phyloP scores from a whole-genome alignment of 1,284 basidiomycete species.

The Abortiporus biennis region DNA sequence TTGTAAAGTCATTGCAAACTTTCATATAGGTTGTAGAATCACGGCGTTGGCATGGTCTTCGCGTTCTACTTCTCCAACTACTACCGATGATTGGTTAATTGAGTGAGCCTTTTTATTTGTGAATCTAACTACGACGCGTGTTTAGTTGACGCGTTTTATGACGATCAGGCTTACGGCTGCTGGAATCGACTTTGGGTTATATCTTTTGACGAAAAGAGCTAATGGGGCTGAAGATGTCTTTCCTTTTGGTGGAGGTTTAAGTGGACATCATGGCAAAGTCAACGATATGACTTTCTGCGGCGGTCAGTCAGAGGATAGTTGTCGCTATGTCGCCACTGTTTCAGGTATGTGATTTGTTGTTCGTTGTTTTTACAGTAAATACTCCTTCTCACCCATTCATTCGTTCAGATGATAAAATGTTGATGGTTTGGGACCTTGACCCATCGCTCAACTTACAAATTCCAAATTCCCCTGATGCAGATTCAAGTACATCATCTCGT shows the following conservation, averaged over 20 bases:
- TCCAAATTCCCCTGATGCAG: conserved; percentile 22
- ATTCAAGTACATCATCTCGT: conserved; percentile 22
- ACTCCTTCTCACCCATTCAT: conserved; percentile 1
- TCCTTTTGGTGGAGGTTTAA: conserved; percentile 69
- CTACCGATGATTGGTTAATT: conserved; percentile 58
- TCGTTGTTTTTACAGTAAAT: neutral
- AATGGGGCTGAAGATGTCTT: conserved; percentile 48
- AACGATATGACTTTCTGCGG: conserved; percentile 75
- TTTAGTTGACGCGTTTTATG: no score
- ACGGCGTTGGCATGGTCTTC: conserved; percentile 79
- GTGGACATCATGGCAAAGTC: conserved; percentile 68
- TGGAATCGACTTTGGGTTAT: conserved; percentile 59
- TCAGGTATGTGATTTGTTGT: conserved; percentile 42
- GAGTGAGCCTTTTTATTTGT: conserved; percentile 45
- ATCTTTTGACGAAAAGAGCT: conserved; percentile 55
- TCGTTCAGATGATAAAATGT: conserved; percentile 64
- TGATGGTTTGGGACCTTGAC: conserved; percentile 79
- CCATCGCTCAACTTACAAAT: conserved; percentile 40
- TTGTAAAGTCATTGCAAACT: conserved; percentile 53
- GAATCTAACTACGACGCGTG: no score
- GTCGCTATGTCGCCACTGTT: conserved; percentile 72
- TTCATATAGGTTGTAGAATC: conserved; percentile 64
- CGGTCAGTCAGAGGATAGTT: conserved; percentile 55
- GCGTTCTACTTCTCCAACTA: conserved; percentile 55
- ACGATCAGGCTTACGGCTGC: conserved; percentile 68